Base-by-base conservation (phyloP, 2,329 filamentous ascomycete genomes). In the Neophaeococcomyces aloes region DNA sequence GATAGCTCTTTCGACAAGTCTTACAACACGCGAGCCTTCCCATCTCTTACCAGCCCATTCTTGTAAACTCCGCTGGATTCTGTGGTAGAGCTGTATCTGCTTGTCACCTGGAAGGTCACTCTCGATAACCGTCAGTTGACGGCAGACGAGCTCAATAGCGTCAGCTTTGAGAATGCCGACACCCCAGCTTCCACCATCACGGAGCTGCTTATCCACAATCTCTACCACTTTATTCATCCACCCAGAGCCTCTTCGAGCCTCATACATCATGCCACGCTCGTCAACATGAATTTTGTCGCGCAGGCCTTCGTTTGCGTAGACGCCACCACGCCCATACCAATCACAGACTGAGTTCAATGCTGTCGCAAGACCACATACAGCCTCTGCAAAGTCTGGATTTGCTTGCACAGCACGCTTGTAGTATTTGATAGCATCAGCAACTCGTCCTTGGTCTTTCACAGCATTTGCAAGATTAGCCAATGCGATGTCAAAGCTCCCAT, bases 351-450 rank as follows among this genome's bases (percentile, higher is more conserved):
- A 96, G 59, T 95, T 96, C 40, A 98, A 69, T 1, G 91, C 89
- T 46, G 94, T 96, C 1, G 87, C 88, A 41, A 98, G 73, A 6
- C 91, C 91, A 61, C 91, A 98, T 0, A 98, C 89, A 5, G 91
- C 91, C 65, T 98, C 91, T 1, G 91, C 86, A 65, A 98, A 98
- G 27, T 94, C 83, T 0, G 91, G 89, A 54, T 91, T 98, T n/a
- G 88, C 79, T 27, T 75, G 74, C 7, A 98, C 89, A 30, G 91
- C 91, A 51, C 88, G 78, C 57, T 79, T 85, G 67, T 98, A 98
- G 61, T 93, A 96, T 19, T 70, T 67, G 47, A 98, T 96, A 1
- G 91, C 91, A 59, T 98, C 91, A 45, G 79, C 83, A 53, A 96
- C 86, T 33, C 85, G 79, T 2, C 91, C 91, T 54, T 93, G 86